A percentile compares a stretch with the other conserved stretches of the same genome.
phyloP scores from a whole-genome alignment of 371 early-diverging fungal genomes.

The Mucor ambiguus region DNA sequence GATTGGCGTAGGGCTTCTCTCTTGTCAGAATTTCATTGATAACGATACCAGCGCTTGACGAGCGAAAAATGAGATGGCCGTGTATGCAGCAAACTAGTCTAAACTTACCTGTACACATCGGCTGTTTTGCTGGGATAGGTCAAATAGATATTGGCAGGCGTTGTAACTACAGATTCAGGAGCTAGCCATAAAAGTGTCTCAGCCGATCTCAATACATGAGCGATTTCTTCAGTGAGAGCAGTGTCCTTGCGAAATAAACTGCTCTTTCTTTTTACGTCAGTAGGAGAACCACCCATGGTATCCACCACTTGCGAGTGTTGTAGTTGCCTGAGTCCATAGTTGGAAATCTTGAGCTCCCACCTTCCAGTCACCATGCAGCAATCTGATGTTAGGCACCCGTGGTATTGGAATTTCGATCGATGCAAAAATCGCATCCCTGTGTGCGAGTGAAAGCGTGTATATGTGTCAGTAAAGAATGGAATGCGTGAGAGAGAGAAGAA shows the following conservation, averaged over 20 bases:
- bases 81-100: neutral
- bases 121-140: conserved; percentile 39
- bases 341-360: conserved; percentile 57
- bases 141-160: conserved; percentile 30
- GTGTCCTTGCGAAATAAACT: neutral
- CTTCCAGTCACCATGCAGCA: conserved; percentile 51
- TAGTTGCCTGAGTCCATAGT: conserved; percentile 42
- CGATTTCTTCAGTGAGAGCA: neutral
- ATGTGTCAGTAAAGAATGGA: neutral
- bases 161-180: conserved; percentile 42
- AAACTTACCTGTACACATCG: conserved; percentile 35
- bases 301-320: conserved; percentile 31
- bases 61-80: neutral
- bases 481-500: neutral
- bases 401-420: conserved; percentile 48
- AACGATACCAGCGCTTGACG: conserved; percentile 48
- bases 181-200: conserved; percentile 46
- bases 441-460: no score
- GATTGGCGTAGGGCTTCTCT: conserved; percentile 34
- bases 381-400: conserved; percentile 48
- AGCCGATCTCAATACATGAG: conserved; percentile 7
- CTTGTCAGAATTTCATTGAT: conserved; percentile 56
- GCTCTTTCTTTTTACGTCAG: conserved; percentile 2
- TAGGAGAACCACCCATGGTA: neutral
- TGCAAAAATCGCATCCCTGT: conserved; percentile 54